Base-by-base conservation (phyloP, 2,329 filamentous ascomycete genomes). In the Arthrobotrys iridis region DNA sequence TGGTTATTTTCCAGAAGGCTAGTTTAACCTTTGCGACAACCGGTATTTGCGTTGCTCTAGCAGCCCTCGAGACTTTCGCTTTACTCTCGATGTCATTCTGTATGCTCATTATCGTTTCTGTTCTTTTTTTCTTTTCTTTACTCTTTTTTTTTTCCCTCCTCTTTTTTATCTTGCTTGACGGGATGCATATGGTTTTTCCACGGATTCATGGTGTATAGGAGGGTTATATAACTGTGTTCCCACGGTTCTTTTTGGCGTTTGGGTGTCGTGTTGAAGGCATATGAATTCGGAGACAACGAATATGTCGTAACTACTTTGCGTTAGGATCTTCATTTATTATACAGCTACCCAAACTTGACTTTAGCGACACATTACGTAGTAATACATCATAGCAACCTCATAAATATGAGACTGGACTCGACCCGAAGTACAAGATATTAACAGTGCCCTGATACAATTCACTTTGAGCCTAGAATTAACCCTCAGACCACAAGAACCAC, bases 321-420 rank as follows among this genome's bases (percentile, higher is more conserved):
- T 45, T 43, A 24, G 2, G 65, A 70, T 62, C 57, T 55, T 37
- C 55, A 24, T 24, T 28, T n/a, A 24, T 28, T 7, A 33, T 40
- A 4, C 28, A 37, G 6, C 26, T 15, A 52, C 46, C 10, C 46
- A 22, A 30, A n/a, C n/a, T n/a, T 18, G 10, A 15, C 15, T 20
- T 20, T 43, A 1, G 24, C 43, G 65, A 33, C 48, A 24, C 33
- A 62, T 62, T 70, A 70, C 65, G 57, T 62, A 70, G 43, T 10
- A 6, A 24, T 24, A 30, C 64, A 68, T 59, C 52, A 67, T 55
- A 20, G 8, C n/a, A 11, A 28, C n/a, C 7, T 28, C 26, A 13
- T 6, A 30, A 30, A 50, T 33, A 33, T 10, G 10, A 10, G 28
- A 33, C 28, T 10, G 10, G 10, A 33, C 28, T 33, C 28, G 4